These are phyloP conservation scores for Jamesozyma rosinii DNA, from an alignment of 805 yeast species.

Conservation along the genomic window DNA sequence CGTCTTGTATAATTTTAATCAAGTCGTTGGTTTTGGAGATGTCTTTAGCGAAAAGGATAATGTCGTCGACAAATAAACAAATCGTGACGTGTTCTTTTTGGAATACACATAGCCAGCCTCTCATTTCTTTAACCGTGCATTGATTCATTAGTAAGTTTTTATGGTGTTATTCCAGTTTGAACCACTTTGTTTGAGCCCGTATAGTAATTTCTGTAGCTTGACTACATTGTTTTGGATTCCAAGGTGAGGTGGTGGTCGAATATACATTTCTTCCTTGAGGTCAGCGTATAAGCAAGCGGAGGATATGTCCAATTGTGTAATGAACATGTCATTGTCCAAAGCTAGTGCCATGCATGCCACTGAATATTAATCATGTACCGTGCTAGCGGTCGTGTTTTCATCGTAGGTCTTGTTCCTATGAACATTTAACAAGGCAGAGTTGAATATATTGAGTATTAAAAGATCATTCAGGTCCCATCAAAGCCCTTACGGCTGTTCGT, in stretches of 20 bases:
- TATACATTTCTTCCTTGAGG: conserved; percentile 5
- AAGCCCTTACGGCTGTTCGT: no score
- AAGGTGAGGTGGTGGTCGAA: conserved; percentile 6
- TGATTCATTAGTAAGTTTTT: not conserved
- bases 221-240: conserved; percentile 4
- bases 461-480: no score
- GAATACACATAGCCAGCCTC: conserved; percentile 11
- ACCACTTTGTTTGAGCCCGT: conserved; percentile 7
- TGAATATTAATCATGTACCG: conserved; percentile 10
- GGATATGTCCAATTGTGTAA: conserved; percentile 7
- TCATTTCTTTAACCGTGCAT: conserved; percentile 5
- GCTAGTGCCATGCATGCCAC: conserved; percentile 8
- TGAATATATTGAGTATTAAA: no score
- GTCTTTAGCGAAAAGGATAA: conserved; percentile 10
- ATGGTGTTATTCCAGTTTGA: conserved; percentile 5
- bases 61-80: conserved; percentile 12
- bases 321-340: conserved; percentile 1
- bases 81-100: conserved; percentile 4
- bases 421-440: no score
- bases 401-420: conserved; percentile 8
- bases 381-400: conserved; percentile 4
- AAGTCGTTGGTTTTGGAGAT: no score
- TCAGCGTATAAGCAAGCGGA: conserved; percentile 6
- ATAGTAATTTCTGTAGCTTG: conserved; percentile 5
- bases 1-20: no score